A percentile compares a stretch with the other conserved stretches of the same genome.
Conservation (phyloP, 179 eudicot species). For the Patellifolia procumbens region DNA sequence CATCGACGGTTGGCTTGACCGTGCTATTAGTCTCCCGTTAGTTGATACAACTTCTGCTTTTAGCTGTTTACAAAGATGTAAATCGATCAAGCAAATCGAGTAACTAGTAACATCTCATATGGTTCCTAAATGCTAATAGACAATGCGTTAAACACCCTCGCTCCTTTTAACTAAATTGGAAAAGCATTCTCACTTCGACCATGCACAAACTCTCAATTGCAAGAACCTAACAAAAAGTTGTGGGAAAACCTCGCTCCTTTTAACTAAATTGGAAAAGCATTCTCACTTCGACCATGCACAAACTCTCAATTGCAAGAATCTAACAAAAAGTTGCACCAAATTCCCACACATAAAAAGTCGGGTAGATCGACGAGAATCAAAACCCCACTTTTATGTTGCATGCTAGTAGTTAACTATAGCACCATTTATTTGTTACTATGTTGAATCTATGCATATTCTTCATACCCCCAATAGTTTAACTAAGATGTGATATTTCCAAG, state of each 20-base stretch:
- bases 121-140: too few species aligned
- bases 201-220: background rate
- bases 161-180: too few species aligned
- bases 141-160: too few species aligned
- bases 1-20: slow-evolving; percentile 75
- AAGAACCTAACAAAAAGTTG: too few species aligned
- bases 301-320: background rate
- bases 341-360: background rate
- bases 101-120: too few species aligned
- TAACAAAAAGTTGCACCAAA: too few species aligned
- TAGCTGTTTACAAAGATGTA: slow-evolving; percentile 37
- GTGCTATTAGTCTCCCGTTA: slow-evolving; percentile 40
- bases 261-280: too few species aligned
- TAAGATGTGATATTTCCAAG: background rate
- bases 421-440: background rate
- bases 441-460: background rate
- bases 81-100: background rate
- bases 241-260: too few species aligned
- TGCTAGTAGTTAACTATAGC: background rate
- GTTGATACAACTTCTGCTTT: slow-evolving; percentile 54
- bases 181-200: too few species aligned
- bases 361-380: background rate
- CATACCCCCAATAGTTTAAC: background rate
- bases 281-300: too few species aligned
- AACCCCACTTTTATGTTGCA: background rate